These are phyloP conservation scores for Tremella fuciformis DNA, from an alignment of 768 basidiomycete genomes.

Conservation along the genomic window DNA sequence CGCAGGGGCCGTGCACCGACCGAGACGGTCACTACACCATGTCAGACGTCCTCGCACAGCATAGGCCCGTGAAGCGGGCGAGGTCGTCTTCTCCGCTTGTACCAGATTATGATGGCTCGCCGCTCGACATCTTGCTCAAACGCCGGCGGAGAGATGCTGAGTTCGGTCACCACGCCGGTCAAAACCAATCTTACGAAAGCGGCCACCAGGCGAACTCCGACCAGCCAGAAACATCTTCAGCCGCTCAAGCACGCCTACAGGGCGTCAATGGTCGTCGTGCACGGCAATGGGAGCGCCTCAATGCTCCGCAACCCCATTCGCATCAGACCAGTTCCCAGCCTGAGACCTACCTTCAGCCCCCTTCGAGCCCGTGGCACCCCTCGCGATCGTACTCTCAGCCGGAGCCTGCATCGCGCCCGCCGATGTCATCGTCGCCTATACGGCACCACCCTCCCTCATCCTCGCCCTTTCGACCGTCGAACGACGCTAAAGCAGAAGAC, in stretches of 20 bases:
- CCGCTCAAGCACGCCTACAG: slow-evolving; percentile 15
- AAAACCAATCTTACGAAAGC: background rate
- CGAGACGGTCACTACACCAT: slow-evolving; percentile 18
- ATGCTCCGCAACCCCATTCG: slow-evolving; percentile 12
- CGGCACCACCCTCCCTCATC: slow-evolving; percentile 31
- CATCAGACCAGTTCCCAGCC: slow-evolving; percentile 11
- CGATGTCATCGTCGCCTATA: slow-evolving; percentile 39
- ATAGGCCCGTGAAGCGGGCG: slow-evolving; percentile 12
- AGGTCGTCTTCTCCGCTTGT: slow-evolving; percentile 12
- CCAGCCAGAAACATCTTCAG: slow-evolving; percentile 8
- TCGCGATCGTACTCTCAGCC: slow-evolving; percentile 18
- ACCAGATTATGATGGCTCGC: slow-evolving; percentile 21
- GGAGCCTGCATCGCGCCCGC: slow-evolving; percentile 1
- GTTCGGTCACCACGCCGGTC: background rate
- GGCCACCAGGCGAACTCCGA: slow-evolving; percentile 7
- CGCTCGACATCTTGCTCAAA: slow-evolving; percentile 37
- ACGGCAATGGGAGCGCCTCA: slow-evolving; percentile 20
- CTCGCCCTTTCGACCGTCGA: slow-evolving; percentile 26
- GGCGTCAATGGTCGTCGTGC: slow-evolving; percentile 22
- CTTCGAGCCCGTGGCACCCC: slow-evolving; percentile 22
- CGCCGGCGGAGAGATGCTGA: slow-evolving; percentile 27
- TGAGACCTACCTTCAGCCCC: slow-evolving; percentile 19
- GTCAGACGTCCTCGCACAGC: slow-evolving; percentile 1
- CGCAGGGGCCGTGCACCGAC: background rate
- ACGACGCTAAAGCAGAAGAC: slow-evolving; percentile 3